These are phyloP conservation scores for Prunus yedoensis DNA, from an alignment of 331 rosid genomes.

Conservation along the genomic window DNA sequence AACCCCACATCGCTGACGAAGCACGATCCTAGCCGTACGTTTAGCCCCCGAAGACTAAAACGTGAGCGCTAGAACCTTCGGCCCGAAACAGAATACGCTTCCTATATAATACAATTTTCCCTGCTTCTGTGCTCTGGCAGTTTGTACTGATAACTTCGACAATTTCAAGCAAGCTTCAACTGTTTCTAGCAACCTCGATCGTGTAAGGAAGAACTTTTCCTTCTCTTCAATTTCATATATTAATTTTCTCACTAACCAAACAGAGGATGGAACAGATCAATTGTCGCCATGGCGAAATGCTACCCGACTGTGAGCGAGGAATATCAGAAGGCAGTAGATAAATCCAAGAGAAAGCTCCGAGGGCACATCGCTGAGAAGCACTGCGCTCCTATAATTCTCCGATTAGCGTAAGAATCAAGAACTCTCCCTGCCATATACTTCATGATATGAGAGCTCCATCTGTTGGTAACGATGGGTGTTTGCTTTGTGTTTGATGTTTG, in stretches of 20 bases:
- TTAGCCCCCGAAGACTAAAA: background rate
- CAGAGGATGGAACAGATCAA: background rate
- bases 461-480: background rate
- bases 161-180: background rate
- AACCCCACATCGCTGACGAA: background rate
- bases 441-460: no score
- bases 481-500: background rate
- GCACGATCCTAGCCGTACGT: background rate
- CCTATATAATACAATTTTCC: background rate
- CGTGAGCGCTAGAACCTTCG: background rate
- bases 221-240: no score
- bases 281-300: conserved; percentile 38
- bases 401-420: conserved; percentile 38
- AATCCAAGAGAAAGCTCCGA: conserved; percentile 51
- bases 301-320: conserved; percentile 49
- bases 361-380: conserved; percentile 49
- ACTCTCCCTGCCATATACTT: background rate
- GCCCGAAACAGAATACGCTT: background rate
- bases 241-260: no score
- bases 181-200: background rate
- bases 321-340: conserved; percentile 41
- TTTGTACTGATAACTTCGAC: no score
- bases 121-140: no score
- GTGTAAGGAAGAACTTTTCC: no score
- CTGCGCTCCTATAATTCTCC: conserved; percentile 57